Base-by-base conservation (phyloP, 129 eudicot genomes). In the Artemisia argyi region DNA sequence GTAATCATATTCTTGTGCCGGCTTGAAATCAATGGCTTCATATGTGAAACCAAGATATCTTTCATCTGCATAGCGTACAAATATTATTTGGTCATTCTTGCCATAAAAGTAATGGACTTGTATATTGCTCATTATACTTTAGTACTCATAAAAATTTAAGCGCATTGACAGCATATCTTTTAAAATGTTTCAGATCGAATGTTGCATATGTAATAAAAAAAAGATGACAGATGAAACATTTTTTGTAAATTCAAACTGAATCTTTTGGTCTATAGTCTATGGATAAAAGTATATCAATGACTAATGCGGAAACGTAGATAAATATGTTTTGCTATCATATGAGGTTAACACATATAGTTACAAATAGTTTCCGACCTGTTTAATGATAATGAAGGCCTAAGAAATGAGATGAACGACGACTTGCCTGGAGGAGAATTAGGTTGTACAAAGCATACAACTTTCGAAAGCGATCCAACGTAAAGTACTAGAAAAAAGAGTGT, bases 1-100 rank as follows among this genome's bases (percentile, higher is more conserved):
- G 59, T 83, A 83, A 56, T 80, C 82, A n/a, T 76, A 76, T 18
- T 76, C 28, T 59, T 58, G 69, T 48, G 17, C 47, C 0, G 80
- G 80, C 20, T 53, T n/a, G 72, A 68, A 76, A 48, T 68, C 35
- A 10, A 48, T 20, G 55, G 80, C 80, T 11, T 76, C 75, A 2
- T 48, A 18, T 51, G 80, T 68, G 10, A 58, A 76, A 20, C 19
- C 9, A 48, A 48, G 55, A 61, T 76, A 76, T 12, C 26, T 51
- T 68, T 52, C 44, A 76, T 76, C 80, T 76, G 54, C 55, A 68
- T 12, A 32, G 4, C 44, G 26, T 24, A 60, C 61, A 16, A 1
- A 56, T 11, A 55, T 5, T 55, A 56, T 56, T 56, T 56, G 61
- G 22, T 55, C 11, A 55, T 55, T 55, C 26, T 5, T 9, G 11